A percentile compares a stretch with the other conserved stretches of the same genome.
Conservation (phyloP, 2,329 filamentous ascomycete genomes). For the Chlorencoelia australis region DNA sequence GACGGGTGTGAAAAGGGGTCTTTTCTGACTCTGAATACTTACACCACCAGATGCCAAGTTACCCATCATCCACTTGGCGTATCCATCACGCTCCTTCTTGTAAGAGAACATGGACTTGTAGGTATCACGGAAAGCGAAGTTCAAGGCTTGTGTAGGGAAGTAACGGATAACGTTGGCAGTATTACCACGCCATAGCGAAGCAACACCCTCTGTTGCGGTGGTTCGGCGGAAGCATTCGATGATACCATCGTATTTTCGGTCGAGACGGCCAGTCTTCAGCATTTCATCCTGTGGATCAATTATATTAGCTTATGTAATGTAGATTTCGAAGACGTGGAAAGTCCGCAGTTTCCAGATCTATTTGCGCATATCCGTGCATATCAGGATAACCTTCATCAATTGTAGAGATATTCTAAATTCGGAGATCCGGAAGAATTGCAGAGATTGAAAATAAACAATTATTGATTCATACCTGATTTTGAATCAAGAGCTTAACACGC, state of each 20-base stretch:
- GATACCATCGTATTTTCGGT: slow-evolving; percentile 94
- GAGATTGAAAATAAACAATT: background rate
- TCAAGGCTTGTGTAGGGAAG: slow-evolving; percentile 99
- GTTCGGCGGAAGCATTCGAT: slow-evolving; percentile 92
- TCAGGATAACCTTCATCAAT: too few species aligned
- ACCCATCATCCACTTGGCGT: slow-evolving; percentile 97
- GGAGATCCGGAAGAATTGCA: slow-evolving; percentile 9
- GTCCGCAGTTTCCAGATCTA: background rate
- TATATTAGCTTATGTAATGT: slow-evolving; percentile 12
- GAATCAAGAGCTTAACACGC: slow-evolving; percentile 99
- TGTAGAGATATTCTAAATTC: too few species aligned
- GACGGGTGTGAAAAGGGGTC: background rate
- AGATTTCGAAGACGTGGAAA: slow-evolving; percentile 1
- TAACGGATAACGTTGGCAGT: slow-evolving; percentile 99
- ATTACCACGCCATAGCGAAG: slow-evolving; percentile 98
- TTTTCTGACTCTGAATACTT: slow-evolving; percentile 36
- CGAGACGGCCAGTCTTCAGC: slow-evolving; percentile 96
- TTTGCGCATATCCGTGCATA: slow-evolving; percentile 7
- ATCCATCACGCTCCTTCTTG: slow-evolving; percentile 99
- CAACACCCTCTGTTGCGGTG: slow-evolving; percentile 79
- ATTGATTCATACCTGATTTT: slow-evolving; percentile 85
- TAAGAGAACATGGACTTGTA: slow-evolving; percentile 99
- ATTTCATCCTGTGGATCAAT: slow-evolving; percentile 78
- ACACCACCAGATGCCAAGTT: slow-evolving; percentile 99
- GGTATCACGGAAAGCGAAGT: slow-evolving; percentile 99